These are phyloP conservation scores for Escallonia rubra DNA, from an alignment of 129 eudicot species.

Conservation along the genomic window DNA sequence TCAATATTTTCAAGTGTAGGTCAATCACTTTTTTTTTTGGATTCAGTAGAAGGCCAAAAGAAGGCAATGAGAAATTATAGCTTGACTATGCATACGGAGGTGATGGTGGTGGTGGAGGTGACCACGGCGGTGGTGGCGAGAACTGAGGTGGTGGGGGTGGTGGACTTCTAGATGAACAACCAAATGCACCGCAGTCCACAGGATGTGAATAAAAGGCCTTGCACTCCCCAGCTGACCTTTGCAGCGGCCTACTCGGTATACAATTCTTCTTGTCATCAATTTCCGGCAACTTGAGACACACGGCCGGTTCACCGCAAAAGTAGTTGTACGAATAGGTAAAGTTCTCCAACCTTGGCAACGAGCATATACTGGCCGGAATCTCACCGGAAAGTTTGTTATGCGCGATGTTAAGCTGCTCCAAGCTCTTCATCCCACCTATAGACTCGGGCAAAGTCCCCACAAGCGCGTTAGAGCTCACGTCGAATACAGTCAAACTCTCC, in stretches of 20 bases:
- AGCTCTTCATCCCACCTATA: conserved; percentile 56
- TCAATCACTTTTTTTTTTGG: too few relatives aligned
- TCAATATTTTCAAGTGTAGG: too few relatives aligned
- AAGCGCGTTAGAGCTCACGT: conserved; percentile 54
- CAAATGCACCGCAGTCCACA: conserved; percentile 44
- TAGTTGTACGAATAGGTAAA: conserved; percentile 70
- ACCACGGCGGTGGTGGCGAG: conserved; percentile 5
- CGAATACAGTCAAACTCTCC: conserved; percentile 60
- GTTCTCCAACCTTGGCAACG: conserved; percentile 65
- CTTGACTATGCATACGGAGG: not conserved
- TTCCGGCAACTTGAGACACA: conserved; percentile 49
- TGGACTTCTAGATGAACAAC: conserved; percentile 33
- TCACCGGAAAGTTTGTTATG: conserved; percentile 60
- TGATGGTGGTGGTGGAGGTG: conserved; percentile 21
- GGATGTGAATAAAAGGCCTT: conserved; percentile 56
- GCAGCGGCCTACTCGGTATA: conserved; percentile 51
- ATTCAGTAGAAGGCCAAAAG: too few relatives aligned
- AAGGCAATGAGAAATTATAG: too few relatives aligned
- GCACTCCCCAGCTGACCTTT: conserved; percentile 48
- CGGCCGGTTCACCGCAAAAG: conserved; percentile 45
- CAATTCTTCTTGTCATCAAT: conserved; percentile 68
- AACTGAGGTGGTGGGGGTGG: conserved; percentile 41
- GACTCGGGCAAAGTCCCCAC: conserved; percentile 58
- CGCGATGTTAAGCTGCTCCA: conserved; percentile 76
- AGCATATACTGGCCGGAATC: conserved; percentile 67